These are phyloP conservation scores for Naganishia vaughanmartiniae DNA, from an alignment of 768 basidiomycete genomes.

Conservation along the genomic window DNA sequence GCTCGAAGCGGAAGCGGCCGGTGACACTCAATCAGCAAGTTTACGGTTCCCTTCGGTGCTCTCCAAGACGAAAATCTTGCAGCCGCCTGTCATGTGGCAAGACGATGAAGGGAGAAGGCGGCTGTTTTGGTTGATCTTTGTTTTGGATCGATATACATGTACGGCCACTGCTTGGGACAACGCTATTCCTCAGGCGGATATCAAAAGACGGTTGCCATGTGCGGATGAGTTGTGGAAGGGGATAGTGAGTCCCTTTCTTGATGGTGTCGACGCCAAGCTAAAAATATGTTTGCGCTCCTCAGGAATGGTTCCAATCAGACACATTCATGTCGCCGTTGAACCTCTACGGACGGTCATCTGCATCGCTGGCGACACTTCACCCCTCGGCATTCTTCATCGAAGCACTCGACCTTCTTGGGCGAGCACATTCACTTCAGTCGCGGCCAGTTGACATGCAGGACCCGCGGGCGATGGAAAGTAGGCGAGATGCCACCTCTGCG, in stretches of 20 bases:
- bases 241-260: conserved; percentile 32
- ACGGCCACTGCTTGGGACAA: conserved; percentile 51
- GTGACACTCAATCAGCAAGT: not conserved
- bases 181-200: conserved; percentile 45
- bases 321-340: conserved; percentile 41
- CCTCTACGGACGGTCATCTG: conserved; percentile 29
- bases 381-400: conserved; percentile 47
- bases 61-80: conserved; percentile 48
- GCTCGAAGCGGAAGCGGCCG: not conserved
- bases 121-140: conserved; percentile 51
- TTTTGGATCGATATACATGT: conserved; percentile 51
- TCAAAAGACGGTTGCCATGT: conserved; percentile 47
- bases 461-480: conserved; percentile 37
- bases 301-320: conserved; percentile 45
- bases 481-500: conserved; percentile 40
- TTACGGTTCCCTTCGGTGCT: conserved; percentile 32
- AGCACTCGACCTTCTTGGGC: conserved; percentile 46
- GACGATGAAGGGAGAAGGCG: conserved; percentile 50
- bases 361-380: conserved; percentile 33
- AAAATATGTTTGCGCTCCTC: not conserved
- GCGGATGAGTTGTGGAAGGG: conserved; percentile 34
- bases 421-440: conserved; percentile 45
- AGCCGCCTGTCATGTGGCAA: conserved; percentile 44
- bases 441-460: conserved; percentile 44
- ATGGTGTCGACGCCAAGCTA: conserved; percentile 25